Percentiles rank a stretch among this genome's conserved stretches.
phyloP scores from a whole-genome alignment of 2,329 filamentous ascomycete genomes.

The Triangularia setosa region DNA sequence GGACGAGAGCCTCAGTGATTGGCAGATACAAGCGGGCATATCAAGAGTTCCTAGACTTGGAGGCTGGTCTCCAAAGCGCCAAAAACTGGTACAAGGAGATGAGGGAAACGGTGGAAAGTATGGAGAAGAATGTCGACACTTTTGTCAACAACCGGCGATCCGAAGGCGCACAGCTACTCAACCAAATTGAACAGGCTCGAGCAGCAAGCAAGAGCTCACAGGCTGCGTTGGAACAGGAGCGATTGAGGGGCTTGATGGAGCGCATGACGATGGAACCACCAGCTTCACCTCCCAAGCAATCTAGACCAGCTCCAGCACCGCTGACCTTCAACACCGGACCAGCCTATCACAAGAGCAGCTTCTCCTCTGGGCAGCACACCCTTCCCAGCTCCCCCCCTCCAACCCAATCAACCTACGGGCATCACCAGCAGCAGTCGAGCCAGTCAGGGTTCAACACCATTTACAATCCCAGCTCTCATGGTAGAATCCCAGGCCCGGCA shows the following conservation, averaged over 20 bases:
- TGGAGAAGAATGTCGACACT: slow-evolving; percentile 92
- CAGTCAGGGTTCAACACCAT: slow-evolving; percentile 24
- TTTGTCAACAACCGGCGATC: slow-evolving; percentile 93
- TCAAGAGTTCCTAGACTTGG: slow-evolving; percentile 86
- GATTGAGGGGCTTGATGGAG: slow-evolving; percentile 87
- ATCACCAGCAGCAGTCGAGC: slow-evolving; percentile 31
- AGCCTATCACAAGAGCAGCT: slow-evolving; percentile 49
- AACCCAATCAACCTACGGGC: slow-evolving; percentile 47
- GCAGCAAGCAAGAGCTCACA: slow-evolving; percentile 55
- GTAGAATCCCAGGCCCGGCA: slow-evolving; percentile 50
- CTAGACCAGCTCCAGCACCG: slow-evolving; percentile 34
- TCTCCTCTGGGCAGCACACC: slow-evolving; percentile 54
- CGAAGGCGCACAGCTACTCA: slow-evolving; percentile 85
- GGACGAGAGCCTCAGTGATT: slow-evolving; percentile 76
- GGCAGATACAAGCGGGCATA: slow-evolving; percentile 87
- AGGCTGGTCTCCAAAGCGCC: slow-evolving; percentile 79
- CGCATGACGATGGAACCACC: slow-evolving; percentile 81
- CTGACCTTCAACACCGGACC: slow-evolving; percentile 37
- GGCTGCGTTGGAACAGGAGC: slow-evolving; percentile 81
- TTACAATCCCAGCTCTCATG: slow-evolving; percentile 59
- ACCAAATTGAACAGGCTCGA: slow-evolving; percentile 79
- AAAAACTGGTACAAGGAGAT: slow-evolving; percentile 95
- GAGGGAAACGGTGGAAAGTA: slow-evolving; percentile 86
- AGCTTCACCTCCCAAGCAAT: slow-evolving; percentile 37
- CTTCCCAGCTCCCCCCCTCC: slow-evolving; percentile 54